Evolutionary conservation across 352 stramenopile genomes (phyloP).

Genomic region (Globisporangium iwayamae): DNA sequence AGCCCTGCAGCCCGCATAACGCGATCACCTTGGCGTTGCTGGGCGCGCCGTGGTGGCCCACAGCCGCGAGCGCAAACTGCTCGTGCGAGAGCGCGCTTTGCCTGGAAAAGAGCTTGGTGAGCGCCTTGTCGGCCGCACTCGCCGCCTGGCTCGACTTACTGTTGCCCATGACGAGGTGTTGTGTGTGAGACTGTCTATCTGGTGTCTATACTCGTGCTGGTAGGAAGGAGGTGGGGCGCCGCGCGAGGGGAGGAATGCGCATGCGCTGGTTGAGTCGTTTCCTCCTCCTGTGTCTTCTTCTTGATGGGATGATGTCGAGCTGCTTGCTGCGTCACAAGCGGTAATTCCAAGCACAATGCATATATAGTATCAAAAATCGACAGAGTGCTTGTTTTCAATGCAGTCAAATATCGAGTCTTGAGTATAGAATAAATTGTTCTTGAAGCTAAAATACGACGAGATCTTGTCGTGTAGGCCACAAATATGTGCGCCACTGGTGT

Average conservation of each 20-base stretch:
- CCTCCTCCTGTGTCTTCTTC: not conserved
- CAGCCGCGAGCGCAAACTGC: slow-evolving; percentile 45
- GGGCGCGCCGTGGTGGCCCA: slow-evolving; percentile 67
- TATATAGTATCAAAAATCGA: too few relatives aligned
- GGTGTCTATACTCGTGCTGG: too few relatives aligned
- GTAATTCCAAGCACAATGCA: too few relatives aligned
- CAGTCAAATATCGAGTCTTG: not conserved
- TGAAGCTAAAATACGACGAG: not conserved
- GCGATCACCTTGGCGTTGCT: slow-evolving; percentile 55
- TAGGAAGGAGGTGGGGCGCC: not conserved
- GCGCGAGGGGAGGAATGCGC: not conserved
- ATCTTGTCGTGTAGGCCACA: not conserved
- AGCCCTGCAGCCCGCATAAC: slow-evolving; percentile 56
- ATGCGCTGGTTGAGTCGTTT: not conserved
- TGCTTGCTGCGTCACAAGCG: too few relatives aligned
- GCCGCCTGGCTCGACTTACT: slow-evolving; percentile 38
- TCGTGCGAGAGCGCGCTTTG: slow-evolving; percentile 31
- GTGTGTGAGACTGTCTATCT: not conserved
- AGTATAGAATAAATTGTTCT: not conserved
- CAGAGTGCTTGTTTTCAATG: too few relatives aligned
- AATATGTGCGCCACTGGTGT: not conserved
- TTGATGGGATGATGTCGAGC: not conserved
- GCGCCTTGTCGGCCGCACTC: slow-evolving; percentile 30
- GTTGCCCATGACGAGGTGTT: slow-evolving; percentile 46
- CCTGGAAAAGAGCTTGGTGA: slow-evolving; percentile 37